Percentiles rank a stretch among this genome's conserved stretches.
Evolutionary conservation across 164 flowering plant species (phyloP).

Genomic region (Berberis vulgaris): DNA sequence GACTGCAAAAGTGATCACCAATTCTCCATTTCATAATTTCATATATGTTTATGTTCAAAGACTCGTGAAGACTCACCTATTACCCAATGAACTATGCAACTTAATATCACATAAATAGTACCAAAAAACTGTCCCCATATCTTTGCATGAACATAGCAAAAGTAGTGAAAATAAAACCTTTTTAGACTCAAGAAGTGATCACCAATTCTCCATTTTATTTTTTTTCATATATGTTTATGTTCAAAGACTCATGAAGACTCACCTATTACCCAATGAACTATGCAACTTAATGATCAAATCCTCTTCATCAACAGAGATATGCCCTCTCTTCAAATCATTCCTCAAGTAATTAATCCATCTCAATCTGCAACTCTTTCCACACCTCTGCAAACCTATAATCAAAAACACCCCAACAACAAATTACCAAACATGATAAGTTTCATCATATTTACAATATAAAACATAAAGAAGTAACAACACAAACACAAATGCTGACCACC

Average conservation of each 20-base stretch:
- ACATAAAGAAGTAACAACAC: background rate
- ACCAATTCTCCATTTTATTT: background rate
- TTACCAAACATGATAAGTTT: too few relatives aligned
- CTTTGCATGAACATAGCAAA: too few relatives aligned
- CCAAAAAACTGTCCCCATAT: background rate
- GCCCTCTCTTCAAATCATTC: slow-evolving; percentile 75
- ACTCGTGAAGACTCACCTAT: too few relatives aligned
- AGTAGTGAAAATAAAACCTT: too few relatives aligned
- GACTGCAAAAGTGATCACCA: background rate
- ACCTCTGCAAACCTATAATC: slow-evolving; percentile 60
- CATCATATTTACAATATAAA: background rate
- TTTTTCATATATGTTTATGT: background rate
- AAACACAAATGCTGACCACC: background rate
- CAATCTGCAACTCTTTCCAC: slow-evolving; percentile 91
- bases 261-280: slow-evolving; percentile 65
- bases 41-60: background rate
- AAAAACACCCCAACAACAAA: background rate
- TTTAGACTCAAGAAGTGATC: background rate
- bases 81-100: background rate
- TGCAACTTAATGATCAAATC: slow-evolving; percentile 62
- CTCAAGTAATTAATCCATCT: slow-evolving; percentile 91
- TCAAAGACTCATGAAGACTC: slow-evolving; percentile 3
- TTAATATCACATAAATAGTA: background rate
- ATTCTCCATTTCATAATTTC: background rate
- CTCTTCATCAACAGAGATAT: slow-evolving; percentile 61